phyloP scores from a whole-genome alignment of 2,329 filamentous ascomycete species.

The Lecanoromycetidae sp. region DNA sequence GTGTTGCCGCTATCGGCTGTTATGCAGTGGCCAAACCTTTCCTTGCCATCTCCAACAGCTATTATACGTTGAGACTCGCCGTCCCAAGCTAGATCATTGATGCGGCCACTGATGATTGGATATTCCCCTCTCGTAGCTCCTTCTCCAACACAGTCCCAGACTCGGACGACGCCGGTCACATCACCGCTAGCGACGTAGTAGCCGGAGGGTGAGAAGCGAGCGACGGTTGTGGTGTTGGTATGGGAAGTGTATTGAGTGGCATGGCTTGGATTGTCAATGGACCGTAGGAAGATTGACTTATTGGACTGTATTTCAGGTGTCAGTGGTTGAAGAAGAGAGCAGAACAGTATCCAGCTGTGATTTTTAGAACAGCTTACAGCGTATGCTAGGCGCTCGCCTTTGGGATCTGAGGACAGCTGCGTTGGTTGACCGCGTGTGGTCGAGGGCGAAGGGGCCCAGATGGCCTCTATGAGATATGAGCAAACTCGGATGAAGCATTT shows the following conservation, averaged over 20 bases:
- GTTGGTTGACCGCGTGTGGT: constrained; percentile 80
- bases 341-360: not conserved
- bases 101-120: constrained; percentile 81
- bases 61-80: constrained; percentile 94
- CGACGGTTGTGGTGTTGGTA: constrained; percentile 77
- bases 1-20: constrained; percentile 93
- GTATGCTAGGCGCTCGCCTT: constrained; percentile 86
- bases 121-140: constrained; percentile 91
- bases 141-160: constrained; percentile 82
- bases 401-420: constrained; percentile 73
- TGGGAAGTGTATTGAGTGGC: constrained; percentile 88
- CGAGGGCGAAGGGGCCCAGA: constrained; percentile 73
- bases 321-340: too few species aligned
- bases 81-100: constrained; percentile 96
- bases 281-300: constrained; percentile 92
- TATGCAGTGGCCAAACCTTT: constrained; percentile 86
- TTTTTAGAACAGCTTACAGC: constrained; percentile 50
- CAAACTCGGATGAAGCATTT: not conserved
- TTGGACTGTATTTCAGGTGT: constrained; percentile 51
- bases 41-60: constrained; percentile 87
- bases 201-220: constrained; percentile 83
- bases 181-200: constrained; percentile 94
- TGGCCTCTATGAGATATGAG: constrained; percentile 41
- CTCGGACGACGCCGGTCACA: constrained; percentile 66
- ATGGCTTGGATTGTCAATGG: constrained; percentile 75